Percentiles rank a stretch among this genome's conserved stretches.
These are phyloP conservation scores for Leccinum barrowsii DNA, from an alignment of 768 basidiomycete genomes.

Conservation along the genomic window DNA sequence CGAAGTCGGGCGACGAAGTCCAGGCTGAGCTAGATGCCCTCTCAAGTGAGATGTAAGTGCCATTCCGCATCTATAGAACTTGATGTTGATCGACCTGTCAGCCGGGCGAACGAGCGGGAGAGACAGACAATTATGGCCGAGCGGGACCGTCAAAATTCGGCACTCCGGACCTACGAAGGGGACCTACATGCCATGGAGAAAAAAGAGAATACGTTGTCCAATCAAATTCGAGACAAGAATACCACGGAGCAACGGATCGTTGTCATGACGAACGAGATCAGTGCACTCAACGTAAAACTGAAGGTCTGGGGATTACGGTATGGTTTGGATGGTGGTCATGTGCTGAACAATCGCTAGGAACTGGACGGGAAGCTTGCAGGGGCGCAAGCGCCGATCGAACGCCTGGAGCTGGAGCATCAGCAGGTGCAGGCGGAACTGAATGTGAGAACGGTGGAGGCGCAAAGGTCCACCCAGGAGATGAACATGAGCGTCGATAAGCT, in stretches of 20 bases:
- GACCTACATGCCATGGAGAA: constrained; percentile 63
- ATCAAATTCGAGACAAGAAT: constrained; percentile 57
- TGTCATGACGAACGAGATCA: constrained; percentile 56
- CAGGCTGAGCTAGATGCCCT: constrained; percentile 71
- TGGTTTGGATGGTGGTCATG: not conserved
- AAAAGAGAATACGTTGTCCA: constrained; percentile 53
- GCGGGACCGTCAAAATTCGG: constrained; percentile 54
- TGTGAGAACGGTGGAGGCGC: constrained; percentile 47
- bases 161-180: constrained; percentile 53
- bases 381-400: constrained; percentile 62
- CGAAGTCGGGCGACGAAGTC: constrained; percentile 82
- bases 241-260: constrained; percentile 53
- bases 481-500: constrained; percentile 63
- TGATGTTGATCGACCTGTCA: not conserved
- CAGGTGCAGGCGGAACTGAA: constrained; percentile 48
- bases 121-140: constrained; percentile 54
- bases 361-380: constrained; percentile 58
- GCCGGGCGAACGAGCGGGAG: constrained; percentile 61
- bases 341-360: constrained; percentile 42
- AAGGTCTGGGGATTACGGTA: constrained; percentile 41
- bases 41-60: constrained; percentile 58
- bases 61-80: not conserved
- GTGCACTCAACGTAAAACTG: constrained; percentile 37
- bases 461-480: constrained; percentile 57
- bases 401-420: constrained; percentile 54